phyloP scores from a whole-genome alignment of 768 basidiomycete genomes.

The Fomitopsis serialis region DNA sequence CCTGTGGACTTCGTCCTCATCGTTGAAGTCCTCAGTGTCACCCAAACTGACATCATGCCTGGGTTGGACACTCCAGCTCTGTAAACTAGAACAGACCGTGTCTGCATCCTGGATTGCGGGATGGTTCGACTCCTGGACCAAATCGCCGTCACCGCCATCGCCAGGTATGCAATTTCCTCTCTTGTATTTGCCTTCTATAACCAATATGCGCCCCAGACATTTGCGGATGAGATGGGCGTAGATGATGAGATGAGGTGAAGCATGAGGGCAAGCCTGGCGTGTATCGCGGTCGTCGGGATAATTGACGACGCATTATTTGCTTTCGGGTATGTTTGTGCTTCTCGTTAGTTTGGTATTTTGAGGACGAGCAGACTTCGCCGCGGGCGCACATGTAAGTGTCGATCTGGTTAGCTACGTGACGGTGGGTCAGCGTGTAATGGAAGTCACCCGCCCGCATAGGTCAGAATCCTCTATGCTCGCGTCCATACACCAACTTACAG shows the following conservation, averaged over 20 bases:
- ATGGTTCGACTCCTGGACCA: slow-evolving; percentile 72
- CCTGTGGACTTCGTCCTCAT: too few species aligned
- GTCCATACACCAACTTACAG: background rate
- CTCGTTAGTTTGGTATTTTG: background rate
- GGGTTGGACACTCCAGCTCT: slow-evolving; percentile 81
- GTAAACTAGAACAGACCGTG: slow-evolving; percentile 48
- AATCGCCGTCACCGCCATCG: slow-evolving; percentile 73
- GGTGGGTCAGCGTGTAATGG: slow-evolving; percentile 50
- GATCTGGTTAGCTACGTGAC: too few species aligned
- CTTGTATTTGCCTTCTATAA: too few species aligned
- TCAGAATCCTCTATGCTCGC: slow-evolving; percentile 19
- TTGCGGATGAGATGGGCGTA: slow-evolving; percentile 54
- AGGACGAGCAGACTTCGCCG: slow-evolving; percentile 55
- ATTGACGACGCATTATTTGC: slow-evolving; percentile 73
- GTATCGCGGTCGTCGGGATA: slow-evolving; percentile 67
- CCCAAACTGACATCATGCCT: too few species aligned
- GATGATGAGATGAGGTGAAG: slow-evolving; percentile 56
- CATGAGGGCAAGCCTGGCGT: slow-evolving; percentile 58
- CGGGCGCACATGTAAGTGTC: slow-evolving; percentile 56
- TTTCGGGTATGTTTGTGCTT: slow-evolving; percentile 44
- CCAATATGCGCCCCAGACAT: slow-evolving; percentile 70
- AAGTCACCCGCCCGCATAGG: slow-evolving; percentile 67
- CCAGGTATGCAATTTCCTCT: slow-evolving; percentile 36
- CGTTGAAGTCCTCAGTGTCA: too few species aligned
- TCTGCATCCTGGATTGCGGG: slow-evolving; percentile 73